A percentile compares a stretch with the other conserved stretches of the same genome.
Conservation (phyloP, 1,284 basidiomycete genomes). For the Microbotryum scabiosae region DNA sequence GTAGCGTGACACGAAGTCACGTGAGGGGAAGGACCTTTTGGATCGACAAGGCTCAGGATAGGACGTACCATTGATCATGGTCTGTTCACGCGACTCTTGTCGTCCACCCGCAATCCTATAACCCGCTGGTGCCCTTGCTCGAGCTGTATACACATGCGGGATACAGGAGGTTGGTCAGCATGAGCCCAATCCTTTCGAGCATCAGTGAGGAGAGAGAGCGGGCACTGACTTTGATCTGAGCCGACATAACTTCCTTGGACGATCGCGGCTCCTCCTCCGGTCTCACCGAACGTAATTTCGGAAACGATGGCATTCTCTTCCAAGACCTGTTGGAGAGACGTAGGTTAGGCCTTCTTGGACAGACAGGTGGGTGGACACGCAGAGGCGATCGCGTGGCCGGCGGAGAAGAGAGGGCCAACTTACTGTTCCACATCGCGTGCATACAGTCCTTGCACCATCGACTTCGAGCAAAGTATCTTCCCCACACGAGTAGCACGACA, state of each 20-base stretch:
- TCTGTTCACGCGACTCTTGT: constrained; percentile 74
- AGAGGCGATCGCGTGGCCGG: not conserved
- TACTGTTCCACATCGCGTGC: constrained; percentile 24
- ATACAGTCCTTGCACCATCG: constrained; percentile 27
- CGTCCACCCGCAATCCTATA: constrained; percentile 62
- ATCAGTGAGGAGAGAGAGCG: constrained; percentile 2
- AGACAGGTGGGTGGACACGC: not conserved
- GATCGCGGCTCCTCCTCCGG: constrained; percentile 81
- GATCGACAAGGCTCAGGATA: not conserved
- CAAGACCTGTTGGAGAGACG: constrained; percentile 49
- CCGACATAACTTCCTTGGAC: constrained; percentile 93
- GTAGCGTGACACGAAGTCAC: not conserved
- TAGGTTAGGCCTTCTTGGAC: not conserved
- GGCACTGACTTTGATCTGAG: constrained; percentile 72
- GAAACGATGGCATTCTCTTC: constrained; percentile 93
- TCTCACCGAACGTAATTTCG: constrained; percentile 89
- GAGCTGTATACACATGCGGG: constrained; percentile 47
- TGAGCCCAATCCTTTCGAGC: not conserved
- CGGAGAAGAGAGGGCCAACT: not conserved
- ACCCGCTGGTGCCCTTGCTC: constrained; percentile 66
- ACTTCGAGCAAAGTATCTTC: constrained; percentile 24
- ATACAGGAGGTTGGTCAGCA: not conserved
- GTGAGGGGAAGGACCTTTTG: not conserved
- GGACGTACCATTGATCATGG: constrained; percentile 70
- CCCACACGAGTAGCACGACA: constrained; percentile 26